phyloP scores from a whole-genome alignment of 306 rosid genomes.

The Quercus cerris region DNA sequence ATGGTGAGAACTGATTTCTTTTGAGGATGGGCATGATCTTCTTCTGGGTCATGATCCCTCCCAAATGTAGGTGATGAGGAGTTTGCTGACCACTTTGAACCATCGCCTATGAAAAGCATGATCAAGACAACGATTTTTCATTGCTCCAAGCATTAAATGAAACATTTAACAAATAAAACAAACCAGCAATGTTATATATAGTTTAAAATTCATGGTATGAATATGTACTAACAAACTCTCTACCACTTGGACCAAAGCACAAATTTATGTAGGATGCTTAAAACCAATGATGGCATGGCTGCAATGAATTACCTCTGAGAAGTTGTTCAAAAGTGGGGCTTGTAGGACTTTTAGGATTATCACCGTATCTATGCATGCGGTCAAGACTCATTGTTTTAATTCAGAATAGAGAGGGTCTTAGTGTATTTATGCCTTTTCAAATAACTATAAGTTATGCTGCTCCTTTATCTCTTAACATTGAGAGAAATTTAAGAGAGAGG shows the following conservation, averaged over 20 bases:
- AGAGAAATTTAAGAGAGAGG: constrained; percentile 21
- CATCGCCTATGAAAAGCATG: constrained; percentile 25
- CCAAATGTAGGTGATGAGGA: constrained; percentile 23
- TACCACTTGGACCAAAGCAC: too few species aligned
- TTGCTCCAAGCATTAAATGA: not conserved
- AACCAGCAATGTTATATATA: too few species aligned
- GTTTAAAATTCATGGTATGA: too few species aligned
- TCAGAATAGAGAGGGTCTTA: not conserved
- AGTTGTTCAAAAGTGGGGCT: constrained; percentile 59
- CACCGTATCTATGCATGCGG: constrained; percentile 35
- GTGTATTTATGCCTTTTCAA: constrained; percentile 13
- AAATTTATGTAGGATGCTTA: not conserved
- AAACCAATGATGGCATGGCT: not conserved
- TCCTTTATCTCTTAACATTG: constrained; percentile 5
- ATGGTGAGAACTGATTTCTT: constrained; percentile 87
- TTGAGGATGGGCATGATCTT: constrained; percentile 57
- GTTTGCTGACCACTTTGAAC: constrained; percentile 31
- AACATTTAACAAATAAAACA: too few species aligned
- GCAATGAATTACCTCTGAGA: constrained; percentile 53
- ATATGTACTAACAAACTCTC: too few species aligned
- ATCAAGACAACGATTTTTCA: not conserved
- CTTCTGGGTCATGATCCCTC: constrained; percentile 50
- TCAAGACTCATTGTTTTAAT: constrained; percentile 59
- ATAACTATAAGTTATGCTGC: constrained; percentile 16
- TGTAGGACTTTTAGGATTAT: constrained; percentile 22